phyloP scores from a whole-genome alignment of 1,284 basidiomycete genomes.

The Ustilago sp. region DNA sequence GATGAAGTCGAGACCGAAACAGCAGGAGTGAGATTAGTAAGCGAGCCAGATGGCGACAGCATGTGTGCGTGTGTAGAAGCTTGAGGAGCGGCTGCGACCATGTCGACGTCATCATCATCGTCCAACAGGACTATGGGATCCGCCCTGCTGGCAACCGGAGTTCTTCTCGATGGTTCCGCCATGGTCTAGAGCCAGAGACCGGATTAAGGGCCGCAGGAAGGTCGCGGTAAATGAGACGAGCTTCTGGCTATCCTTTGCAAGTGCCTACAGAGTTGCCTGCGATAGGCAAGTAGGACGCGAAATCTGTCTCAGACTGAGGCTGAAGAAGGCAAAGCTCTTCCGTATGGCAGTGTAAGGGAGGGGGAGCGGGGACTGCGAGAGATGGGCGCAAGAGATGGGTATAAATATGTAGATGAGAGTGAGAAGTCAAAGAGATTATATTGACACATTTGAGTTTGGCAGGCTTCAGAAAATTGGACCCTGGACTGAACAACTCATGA shows the following conservation, averaged over 20 bases:
- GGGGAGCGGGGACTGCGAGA: background rate
- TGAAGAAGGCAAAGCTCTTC: too few species aligned
- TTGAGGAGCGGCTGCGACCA: background rate
- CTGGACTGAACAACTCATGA: conserved; percentile 10
- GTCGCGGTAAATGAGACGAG: background rate
- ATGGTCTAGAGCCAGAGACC: conserved; percentile 4
- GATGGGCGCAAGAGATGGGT: background rate
- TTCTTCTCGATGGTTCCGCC: conserved; percentile 15
- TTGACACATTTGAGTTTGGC: background rate
- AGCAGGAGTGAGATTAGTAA: conserved; percentile 37
- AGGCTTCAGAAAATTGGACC: conserved; percentile 28
- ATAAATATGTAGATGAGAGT: background rate
- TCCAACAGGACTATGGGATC: conserved; percentile 29
- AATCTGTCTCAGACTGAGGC: too few species aligned
- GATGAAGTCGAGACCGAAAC: conserved; percentile 31
- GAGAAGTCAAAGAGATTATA: background rate
- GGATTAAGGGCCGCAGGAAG: background rate
- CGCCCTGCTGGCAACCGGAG: conserved; percentile 2
- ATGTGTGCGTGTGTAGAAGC: background rate
- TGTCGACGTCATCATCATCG: conserved; percentile 26
- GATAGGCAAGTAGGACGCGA: too few species aligned
- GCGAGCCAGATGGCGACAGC: conserved; percentile 14
- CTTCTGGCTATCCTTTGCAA: too few species aligned
- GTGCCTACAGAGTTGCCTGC: too few species aligned
- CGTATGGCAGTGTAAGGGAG: background rate